Evolutionary conservation across 1,139 yeast genomes (phyloP).

Genomic region (Geotrichum reessii): DNA sequence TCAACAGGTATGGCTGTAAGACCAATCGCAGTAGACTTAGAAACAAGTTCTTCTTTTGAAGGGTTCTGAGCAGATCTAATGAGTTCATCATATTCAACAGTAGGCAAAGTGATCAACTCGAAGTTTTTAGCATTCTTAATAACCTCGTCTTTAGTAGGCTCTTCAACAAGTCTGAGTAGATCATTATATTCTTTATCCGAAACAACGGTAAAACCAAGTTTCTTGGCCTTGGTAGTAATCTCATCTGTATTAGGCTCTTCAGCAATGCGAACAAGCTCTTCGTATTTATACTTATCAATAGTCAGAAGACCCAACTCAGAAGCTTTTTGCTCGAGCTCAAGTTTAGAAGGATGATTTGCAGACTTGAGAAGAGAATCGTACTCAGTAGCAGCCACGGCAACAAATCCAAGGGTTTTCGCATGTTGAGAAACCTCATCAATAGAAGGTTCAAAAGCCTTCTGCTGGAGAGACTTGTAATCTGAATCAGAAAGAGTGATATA

Average conservation of each 20-base stretch:
- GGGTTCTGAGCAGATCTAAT: conserved; percentile 33
- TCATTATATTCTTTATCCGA: conserved; percentile 31
- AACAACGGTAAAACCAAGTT: conserved; percentile 32
- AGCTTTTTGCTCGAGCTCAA: conserved; percentile 32
- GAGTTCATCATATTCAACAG: conserved; percentile 22
- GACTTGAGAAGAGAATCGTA: conserved; percentile 13
- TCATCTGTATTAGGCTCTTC: conserved; percentile 27
- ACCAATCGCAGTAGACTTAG: conserved; percentile 31
- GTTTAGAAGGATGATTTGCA: conserved; percentile 16
- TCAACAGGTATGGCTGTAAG: conserved; percentile 26
- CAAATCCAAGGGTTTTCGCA: conserved; percentile 6
- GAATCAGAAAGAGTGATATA: conserved; percentile 23
- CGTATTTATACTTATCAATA: conserved; percentile 24
- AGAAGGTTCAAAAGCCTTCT: conserved; percentile 15
- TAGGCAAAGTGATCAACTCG: conserved; percentile 28
- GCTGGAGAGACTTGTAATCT: conserved; percentile 30
- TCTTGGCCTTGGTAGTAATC: conserved; percentile 27
- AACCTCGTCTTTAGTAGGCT: conserved; percentile 26
- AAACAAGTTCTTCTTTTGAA: conserved; percentile 37
- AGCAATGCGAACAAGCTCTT: conserved; percentile 20
- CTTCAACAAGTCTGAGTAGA: conserved; percentile 19
- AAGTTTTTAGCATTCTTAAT: conserved; percentile 34
- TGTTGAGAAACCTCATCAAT: conserved; percentile 16
- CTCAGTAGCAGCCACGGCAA: conserved; percentile 6
- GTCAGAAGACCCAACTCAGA: conserved; percentile 24